Conservation (phyloP, 192 early-diverging fungal genomes). For the Coemansia interrupta region DNA sequence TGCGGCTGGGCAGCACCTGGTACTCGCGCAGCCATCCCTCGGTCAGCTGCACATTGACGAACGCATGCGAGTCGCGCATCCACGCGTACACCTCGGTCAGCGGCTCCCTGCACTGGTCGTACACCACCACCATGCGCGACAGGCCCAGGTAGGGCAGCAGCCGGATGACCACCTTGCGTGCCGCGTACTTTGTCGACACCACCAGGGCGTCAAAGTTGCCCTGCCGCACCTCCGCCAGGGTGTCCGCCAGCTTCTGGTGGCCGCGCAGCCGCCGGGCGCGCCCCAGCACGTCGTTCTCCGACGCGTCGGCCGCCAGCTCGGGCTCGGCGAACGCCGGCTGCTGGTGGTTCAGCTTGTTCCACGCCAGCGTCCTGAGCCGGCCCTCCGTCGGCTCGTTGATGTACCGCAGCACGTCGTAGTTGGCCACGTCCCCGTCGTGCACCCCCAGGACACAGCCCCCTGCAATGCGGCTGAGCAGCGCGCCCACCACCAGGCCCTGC, state of each 20-base stretch:
- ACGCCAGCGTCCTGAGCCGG: slow-evolving; percentile 64
- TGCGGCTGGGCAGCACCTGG: slow-evolving; percentile 76
- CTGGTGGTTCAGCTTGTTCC: slow-evolving; percentile 64
- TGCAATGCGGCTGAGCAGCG: slow-evolving; percentile 79
- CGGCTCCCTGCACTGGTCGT: slow-evolving; percentile 66
- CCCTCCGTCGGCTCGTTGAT: slow-evolving; percentile 61
- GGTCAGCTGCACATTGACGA: slow-evolving; percentile 78
- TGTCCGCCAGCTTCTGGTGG: slow-evolving; percentile 50
- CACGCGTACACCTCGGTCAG: slow-evolving; percentile 60
- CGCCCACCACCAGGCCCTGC: slow-evolving; percentile 76
- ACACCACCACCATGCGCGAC: slow-evolving; percentile 82
- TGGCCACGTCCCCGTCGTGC: slow-evolving; percentile 69
- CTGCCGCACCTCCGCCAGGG: slow-evolving; percentile 53
- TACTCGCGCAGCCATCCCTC: slow-evolving; percentile 91
- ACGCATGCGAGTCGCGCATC: slow-evolving; percentile 67
- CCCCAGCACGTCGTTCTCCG: slow-evolving; percentile 53
- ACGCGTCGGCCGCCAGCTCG: slow-evolving; percentile 51
- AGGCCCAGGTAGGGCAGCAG: slow-evolving; percentile 74
- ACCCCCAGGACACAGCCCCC: slow-evolving; percentile 66
- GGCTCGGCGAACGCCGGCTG: slow-evolving; percentile 55
- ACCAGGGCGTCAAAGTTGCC: slow-evolving; percentile 75
- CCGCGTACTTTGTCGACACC: slow-evolving; percentile 74
- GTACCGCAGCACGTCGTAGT: slow-evolving; percentile 71
- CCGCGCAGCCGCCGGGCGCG: slow-evolving; percentile 56
- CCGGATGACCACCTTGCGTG: slow-evolving; percentile 66